Evolutionary conservation across 2,329 filamentous ascomycete species (phyloP), one percentile per base, ranked within the genome.

Genomic region (Cladosporium sp.): DNA sequence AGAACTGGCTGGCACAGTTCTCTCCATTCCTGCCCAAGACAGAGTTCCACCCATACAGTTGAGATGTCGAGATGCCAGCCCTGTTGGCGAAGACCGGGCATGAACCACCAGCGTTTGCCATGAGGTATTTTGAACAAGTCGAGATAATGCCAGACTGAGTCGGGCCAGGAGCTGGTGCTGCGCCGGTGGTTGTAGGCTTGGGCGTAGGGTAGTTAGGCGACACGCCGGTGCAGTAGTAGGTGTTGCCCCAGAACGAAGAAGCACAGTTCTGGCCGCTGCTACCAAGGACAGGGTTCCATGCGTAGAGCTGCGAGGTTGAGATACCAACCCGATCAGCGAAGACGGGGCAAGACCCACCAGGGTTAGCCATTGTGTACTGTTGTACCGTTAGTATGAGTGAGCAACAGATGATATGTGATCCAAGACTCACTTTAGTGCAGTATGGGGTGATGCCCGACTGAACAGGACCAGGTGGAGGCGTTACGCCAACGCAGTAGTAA

Each of bases 41-140:
- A 6, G 56, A 14, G 48, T 68, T 68, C 64, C 64, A 68, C 2
- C 53, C 50, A 43, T 67, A 66, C 6, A 68, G 54, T n/a, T 65
- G 48, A 9, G 48, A 46, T 10, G 57, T 54, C 9, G 55, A 58
- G 40, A 68, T 62, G 37, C 59, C 56, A 46, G 64, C 60, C 16
- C 54, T 43, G 14, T 51, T 42, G 2, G 65, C 65, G 33, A 67
- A 66, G 4, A 52, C 49, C 2, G 33, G 50, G 52, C 67, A 70
- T 19, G 41, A 56, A 22, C 63, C 59, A 2, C 65, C 66, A 1
- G 42, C n/a, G 16, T 54, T 31, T 9, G 64, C 61, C 46, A 52
- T 40, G 13, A 56, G 55, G 53, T 61, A 69, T 52, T 60, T 60
- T 33, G 63, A 60, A 48, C 67, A 69, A 18, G 38, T 54, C 6